Evolutionary conservation across 2,329 filamentous ascomycete species (phyloP), one percentile per base, ranked within the genome.

Genomic region (Colletotrichum lupini): DNA sequence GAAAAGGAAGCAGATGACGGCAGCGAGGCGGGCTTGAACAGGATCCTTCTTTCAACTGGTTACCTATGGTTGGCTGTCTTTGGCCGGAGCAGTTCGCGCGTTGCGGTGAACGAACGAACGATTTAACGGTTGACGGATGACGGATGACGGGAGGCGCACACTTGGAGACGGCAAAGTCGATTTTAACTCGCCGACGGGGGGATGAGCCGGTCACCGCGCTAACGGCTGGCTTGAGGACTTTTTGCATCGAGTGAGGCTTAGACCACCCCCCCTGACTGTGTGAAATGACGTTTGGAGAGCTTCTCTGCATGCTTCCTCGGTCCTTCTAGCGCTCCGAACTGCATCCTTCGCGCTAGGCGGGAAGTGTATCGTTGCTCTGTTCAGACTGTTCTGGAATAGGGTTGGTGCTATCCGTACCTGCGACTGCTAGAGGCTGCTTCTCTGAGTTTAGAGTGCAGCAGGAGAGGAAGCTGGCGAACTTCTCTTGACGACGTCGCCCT

Each of bases 211-310:
- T 59, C 14, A 22, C 28, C 53, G 30, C 72, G 68, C 72, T 62
- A 72, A 67, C 56, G 26, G 61, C 26, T 55, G 19, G 46, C 55
- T 58, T 28, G 32, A 74, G 67, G 71, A 32, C 67, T 74, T 74
- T 72, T 74, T 74, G 71, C 53, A 71, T 72, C 56, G 68, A 66
- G 72, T 59, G 72, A 72, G 72, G 72, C 72, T 74, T 74, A 72
- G 68, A 74, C 71, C 49, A 49, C 72, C 57, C 57, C 57, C 67
- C 62, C 62, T 57, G 11, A 37, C 35, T 35, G 8, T 35, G 12
- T 14, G 28, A 67, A 55, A 63, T 72, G 72, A 61, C 68, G 57
- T 72, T 64, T 59, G 57, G 56, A 22, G 52, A 26, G 37, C 57
- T 74, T 75, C 74, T 60, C 28, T 72, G 65, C 74, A 73, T 62